Conservation (phyloP, 148 eudicot genomes). For the Fallopia convolvulus region DNA sequence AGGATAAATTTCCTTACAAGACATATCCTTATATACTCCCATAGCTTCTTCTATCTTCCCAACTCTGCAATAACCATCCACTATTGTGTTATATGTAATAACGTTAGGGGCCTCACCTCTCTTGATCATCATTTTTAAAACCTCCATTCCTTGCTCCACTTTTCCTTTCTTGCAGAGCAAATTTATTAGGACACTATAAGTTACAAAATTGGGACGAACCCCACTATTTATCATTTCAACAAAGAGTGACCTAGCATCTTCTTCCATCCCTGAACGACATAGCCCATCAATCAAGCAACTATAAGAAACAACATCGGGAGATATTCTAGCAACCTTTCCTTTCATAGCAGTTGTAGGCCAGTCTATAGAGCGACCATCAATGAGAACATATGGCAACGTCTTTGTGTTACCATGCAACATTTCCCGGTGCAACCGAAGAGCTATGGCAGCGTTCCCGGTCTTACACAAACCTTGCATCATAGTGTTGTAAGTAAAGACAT, state of each 20-base stretch:
- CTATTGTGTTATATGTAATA: too few relatives aligned
- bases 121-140: too few relatives aligned
- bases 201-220: constrained; percentile 11
- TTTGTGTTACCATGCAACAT: constrained; percentile 12
- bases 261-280: background rate
- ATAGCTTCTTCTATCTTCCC: too few relatives aligned
- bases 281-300: background rate
- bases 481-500: constrained; percentile 16
- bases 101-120: too few relatives aligned
- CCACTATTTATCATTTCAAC: constrained; percentile 16
- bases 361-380: background rate
- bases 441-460: constrained; percentile 15
- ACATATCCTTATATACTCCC: too few relatives aligned
- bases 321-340: background rate
- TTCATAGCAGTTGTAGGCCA: background rate
- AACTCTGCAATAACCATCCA: too few relatives aligned
- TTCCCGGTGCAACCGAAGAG: constrained; percentile 17
- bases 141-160: background rate
- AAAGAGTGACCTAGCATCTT: background rate
- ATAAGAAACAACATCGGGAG: background rate
- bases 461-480: constrained; percentile 19
- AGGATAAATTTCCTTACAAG: too few relatives aligned
- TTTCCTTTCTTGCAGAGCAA: constrained; percentile 14
- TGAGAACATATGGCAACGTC: background rate
- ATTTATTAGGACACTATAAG: background rate